Percentiles rank a stretch among this genome's conserved stretches.
Evolutionary conservation across 176 grass and related monocot genomes (phyloP).

Genomic region (Musa acuminata): DNA sequence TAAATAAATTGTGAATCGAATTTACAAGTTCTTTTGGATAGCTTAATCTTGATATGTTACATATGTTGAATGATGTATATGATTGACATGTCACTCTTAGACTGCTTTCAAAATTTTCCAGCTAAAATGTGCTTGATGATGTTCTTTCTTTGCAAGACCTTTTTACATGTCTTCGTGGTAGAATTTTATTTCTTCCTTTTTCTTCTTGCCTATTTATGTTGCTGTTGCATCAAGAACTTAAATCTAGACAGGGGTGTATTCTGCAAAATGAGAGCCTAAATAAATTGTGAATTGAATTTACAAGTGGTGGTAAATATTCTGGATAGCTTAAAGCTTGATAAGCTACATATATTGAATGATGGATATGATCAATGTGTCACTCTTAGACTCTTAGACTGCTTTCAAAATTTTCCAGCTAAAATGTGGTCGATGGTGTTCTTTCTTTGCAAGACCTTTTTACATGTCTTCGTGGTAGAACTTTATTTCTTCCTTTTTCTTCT

Average conservation of each 20-base stretch:
- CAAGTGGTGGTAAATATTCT: not conserved
- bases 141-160: not conserved
- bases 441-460: not conserved
- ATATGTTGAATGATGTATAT: no score
- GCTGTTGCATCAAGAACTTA: not conserved
- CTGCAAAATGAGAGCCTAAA: no score
- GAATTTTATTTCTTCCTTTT: not conserved
- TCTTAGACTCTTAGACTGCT: not conserved
- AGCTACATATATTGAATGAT: not conserved
- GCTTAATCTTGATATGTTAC: no score
- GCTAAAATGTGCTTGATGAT: not conserved
- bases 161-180: not conserved
- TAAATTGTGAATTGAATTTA: not conserved
- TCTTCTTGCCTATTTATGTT: not conserved
- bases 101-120: not conserved
- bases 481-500: not conserved
- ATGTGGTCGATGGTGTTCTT: not conserved
- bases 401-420: not conserved
- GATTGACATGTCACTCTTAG: no score
- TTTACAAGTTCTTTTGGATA: no score
- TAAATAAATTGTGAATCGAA: no score
- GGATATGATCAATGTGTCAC: no score
- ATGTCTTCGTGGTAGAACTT: not conserved
- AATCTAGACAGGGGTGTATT: slow-evolving; percentile 8
- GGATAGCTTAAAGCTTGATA: not conserved